These are phyloP conservation scores for Gnaphalium uliginosum DNA, from an alignment of 129 eudicot genomes.

Conservation along the genomic window DNA sequence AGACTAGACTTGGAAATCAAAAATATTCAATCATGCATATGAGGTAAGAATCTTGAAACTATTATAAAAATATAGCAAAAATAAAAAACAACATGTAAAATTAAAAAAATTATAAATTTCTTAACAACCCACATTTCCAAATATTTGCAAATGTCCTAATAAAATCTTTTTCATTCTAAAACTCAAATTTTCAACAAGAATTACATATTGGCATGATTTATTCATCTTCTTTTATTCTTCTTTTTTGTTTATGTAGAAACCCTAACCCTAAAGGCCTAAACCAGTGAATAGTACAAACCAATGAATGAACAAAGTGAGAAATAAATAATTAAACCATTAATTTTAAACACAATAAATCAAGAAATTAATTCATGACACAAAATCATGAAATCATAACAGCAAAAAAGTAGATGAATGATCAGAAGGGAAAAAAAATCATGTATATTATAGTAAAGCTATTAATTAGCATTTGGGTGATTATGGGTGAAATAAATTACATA, in stretches of 20 bases:
- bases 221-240: background rate
- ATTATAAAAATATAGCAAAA: background rate
- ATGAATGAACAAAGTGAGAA: background rate
- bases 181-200: background rate
- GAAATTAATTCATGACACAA: background rate
- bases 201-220: background rate
- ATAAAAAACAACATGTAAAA: background rate
- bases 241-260: background rate
- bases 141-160: background rate
- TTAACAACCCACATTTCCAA: constrained; percentile 13
- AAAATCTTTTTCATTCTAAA: background rate
- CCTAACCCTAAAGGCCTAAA: constrained; percentile 21
- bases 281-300: background rate
- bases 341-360: background rate
- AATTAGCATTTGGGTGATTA: background rate
- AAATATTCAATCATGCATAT: background rate
- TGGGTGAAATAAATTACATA: too few species aligned
- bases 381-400: background rate
- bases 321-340: background rate
- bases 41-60: background rate
- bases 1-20: background rate
- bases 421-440: background rate
- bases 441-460: too few species aligned
- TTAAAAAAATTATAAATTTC: background rate
- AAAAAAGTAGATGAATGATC: background rate